Base-by-base conservation (phyloP, 164 flowering plant species). In the Sextonia rubra region DNA sequence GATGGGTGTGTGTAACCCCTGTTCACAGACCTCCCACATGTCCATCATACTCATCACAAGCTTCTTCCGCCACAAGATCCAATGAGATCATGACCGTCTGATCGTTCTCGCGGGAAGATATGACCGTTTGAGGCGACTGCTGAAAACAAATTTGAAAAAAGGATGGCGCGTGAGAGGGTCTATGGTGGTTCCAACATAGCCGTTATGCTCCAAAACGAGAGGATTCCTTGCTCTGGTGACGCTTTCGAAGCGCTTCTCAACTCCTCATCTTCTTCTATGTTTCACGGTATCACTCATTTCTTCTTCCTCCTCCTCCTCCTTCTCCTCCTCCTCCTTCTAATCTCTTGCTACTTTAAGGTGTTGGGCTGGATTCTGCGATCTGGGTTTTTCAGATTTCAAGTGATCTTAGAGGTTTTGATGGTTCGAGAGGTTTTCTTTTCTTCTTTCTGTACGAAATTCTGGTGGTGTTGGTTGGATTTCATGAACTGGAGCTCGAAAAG, bases 41-140 rank as follows among this genome's bases (percentile, higher is more conserved):
- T 87, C 94, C 24, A 87, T 83, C 71, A 86, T 93, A 84, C 84
- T 93, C 86, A 91, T 87, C 85, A 93, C 98, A 78, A 93, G 98
- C 83, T 93, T 93, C 80, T 93, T 93, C 78, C 98, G 98, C 79
- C 96, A 93, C 68, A 93, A 89, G 23, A 11, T 24, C 12, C 17
- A 22, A 2, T n/a, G 17, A 12, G 65, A 25, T 64, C 26, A 69
- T 17, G 65, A 29, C 60, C 26, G n/a, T 73, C 55, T 18, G 66
- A 52, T 26, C 48, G 47, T 69, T 52, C 15, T 9, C 48, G 56
- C 29, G 12, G 44, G 14, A 23, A 22, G 55, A 26, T 56, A 69
- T 63, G 64, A 60, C 25, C 15, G 26, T 70, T 69, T 49, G 66
- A 69, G 26, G 30, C 30, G 30, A 37, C 27, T 27, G 14, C n/a